Percentiles rank a stretch among this genome's conserved stretches.
Evolutionary conservation across 176 grass and related monocot genomes (phyloP).

Genomic region (Raddia guianensis): DNA sequence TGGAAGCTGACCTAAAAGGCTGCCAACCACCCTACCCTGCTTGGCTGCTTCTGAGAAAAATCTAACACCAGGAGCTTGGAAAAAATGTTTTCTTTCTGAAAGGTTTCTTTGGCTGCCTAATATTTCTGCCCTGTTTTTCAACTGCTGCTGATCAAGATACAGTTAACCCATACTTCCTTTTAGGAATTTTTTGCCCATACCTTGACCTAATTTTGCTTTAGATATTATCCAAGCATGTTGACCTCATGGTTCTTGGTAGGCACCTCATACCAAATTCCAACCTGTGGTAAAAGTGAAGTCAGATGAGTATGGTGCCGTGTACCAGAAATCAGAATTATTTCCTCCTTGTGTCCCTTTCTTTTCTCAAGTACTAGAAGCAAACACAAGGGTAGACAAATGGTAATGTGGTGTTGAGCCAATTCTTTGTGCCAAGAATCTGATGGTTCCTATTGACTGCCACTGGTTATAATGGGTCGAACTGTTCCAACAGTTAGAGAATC

Average conservation of each 20-base stretch:
- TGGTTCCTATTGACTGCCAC: conserved; percentile 6
- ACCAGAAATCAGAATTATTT: conserved; percentile 5
- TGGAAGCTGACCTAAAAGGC: conserved; percentile 47
- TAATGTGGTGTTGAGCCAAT: conserved; percentile 15
- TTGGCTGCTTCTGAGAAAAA: conserved; percentile 43
- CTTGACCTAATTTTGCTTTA: conserved; percentile 31
- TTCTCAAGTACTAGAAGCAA: conserved; percentile 4
- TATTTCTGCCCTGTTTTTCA: conserved; percentile 43
- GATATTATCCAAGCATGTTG: conserved; percentile 43
- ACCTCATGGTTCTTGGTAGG: conserved; percentile 42
- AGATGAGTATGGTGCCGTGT: conserved; percentile 32
- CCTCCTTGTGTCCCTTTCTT: background rate
- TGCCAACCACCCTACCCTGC: conserved; percentile 46
- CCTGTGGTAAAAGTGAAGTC: conserved; percentile 21
- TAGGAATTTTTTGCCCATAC: conserved; percentile 38
- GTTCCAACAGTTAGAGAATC: conserved; percentile 32
- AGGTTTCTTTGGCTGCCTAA: conserved; percentile 45
- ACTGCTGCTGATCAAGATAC: conserved; percentile 37
- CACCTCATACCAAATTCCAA: background rate
- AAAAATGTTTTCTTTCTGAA: conserved; percentile 2
- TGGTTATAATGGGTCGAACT: conserved; percentile 30
- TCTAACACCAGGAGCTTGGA: conserved; percentile 24
- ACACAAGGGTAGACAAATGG: background rate
- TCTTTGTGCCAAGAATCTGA: conserved; percentile 16
- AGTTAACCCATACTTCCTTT: conserved; percentile 37